Base-by-base conservation (phyloP, 768 basidiomycete species). In the Boletus huronensis region DNA sequence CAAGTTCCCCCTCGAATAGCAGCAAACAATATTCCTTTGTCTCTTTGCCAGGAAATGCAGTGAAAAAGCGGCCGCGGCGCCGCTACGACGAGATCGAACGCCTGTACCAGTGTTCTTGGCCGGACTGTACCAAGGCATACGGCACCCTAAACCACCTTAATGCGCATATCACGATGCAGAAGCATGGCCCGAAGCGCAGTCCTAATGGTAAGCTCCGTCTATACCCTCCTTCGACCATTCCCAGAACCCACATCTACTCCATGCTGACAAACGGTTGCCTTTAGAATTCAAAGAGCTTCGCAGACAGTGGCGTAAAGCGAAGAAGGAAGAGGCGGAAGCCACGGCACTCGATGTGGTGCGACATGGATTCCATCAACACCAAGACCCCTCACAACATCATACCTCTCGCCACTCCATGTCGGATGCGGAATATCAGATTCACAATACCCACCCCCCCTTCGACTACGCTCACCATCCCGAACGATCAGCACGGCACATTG, bases 111-210 rank as follows among this genome's bases (percentile, higher is more conserved):
- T 98, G 95, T 76, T 86, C 87, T 47, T 91, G 84, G 82, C 81
- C 80, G 5, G 79, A 83, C 41, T 87, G 84, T 59, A 78, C 83
- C 52, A 96, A 96, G 74, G 80, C 90, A 26, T 97, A 96, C 65
- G 94, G 94, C 29, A 97, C 94, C 5, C 78, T 98, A 46, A 98
- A 99, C 69, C 96, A 99, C 72, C 79, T 99, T 57, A 99, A 99
- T 69, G 93, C 94, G 29, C 96, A 99, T 70, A 93, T 98, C 53
- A 88, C 86, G n/a, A 97, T 97, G 91, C 96, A 98, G 71, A 90
- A 90, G 71, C 96, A 99, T 69, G 96, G 96, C 40, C 52, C 77
- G 16, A 98, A 96, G 74, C 82, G 95, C 52, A 88, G 83, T 69
- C 96, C 96, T 13, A 83, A 82, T 52, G 95, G 96, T 96, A 64